These are phyloP conservation scores for Meira miltonrushii DNA, from an alignment of 1,284 basidiomycete genomes.

Conservation along the genomic window DNA sequence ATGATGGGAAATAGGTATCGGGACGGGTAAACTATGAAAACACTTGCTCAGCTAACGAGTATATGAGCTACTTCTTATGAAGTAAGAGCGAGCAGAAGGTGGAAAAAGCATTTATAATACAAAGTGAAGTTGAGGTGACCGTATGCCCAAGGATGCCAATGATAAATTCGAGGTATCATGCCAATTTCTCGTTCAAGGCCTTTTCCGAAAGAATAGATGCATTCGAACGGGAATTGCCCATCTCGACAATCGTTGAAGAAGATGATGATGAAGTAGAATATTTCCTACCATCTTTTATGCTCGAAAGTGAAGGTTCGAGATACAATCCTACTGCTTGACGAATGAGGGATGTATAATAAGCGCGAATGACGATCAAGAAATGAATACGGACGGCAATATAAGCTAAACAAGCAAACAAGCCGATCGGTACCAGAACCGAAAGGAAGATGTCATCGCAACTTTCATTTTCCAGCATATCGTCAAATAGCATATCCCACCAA, in stretches of 20 bases:
- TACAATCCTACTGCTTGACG: not conserved
- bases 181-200: too few relatives aligned
- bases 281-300: not conserved
- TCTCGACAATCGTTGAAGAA: not conserved
- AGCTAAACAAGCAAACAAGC: constrained; percentile 23
- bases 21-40: not conserved
- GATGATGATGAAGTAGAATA: not conserved
- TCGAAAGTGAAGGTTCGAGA: not conserved
- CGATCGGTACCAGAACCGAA: constrained; percentile 23
- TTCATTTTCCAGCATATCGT: constrained; percentile 27
- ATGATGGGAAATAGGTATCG: not conserved
- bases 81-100: too few relatives aligned
- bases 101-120: too few relatives aligned
- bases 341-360: constrained; percentile 4
- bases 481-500: constrained; percentile 28
- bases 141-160: too few relatives aligned
- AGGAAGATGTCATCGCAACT: constrained; percentile 36
- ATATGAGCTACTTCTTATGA: too few relatives aligned
- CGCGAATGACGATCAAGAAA: constrained; percentile 6
- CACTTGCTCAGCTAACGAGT: not conserved
- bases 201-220: too few relatives aligned
- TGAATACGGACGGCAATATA: constrained; percentile 21
- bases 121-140: too few relatives aligned
- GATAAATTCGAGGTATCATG: too few relatives aligned
- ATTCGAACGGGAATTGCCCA: too few relatives aligned